Conservation (phyloP, 2,329 filamentous ascomycete species). For the Penicillium sp. region DNA sequence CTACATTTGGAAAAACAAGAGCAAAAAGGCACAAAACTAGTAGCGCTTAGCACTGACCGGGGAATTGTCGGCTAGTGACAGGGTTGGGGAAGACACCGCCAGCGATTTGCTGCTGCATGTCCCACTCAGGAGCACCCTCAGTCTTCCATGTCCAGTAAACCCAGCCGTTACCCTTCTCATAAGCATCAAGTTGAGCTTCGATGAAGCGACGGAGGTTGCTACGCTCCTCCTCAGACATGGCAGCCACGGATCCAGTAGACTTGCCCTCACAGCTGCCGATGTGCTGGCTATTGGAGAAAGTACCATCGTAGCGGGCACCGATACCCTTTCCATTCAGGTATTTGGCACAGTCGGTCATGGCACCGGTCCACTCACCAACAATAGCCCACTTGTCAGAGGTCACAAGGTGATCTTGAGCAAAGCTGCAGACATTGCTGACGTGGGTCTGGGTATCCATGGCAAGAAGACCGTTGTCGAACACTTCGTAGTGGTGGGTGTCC, state of each 20-base stretch:
- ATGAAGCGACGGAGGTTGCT: slow-evolving; percentile 37
- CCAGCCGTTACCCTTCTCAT: slow-evolving; percentile 38
- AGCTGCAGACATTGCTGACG: slow-evolving; percentile 48
- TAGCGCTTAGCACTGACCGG: slow-evolving; percentile 24
- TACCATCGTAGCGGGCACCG: slow-evolving; percentile 53
- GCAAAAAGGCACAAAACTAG: neutral
- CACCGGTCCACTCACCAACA: slow-evolving; percentile 61
- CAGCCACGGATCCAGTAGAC: slow-evolving; percentile 42
- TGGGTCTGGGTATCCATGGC: slow-evolving; percentile 46
- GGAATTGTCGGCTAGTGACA: slow-evolving; percentile 27
- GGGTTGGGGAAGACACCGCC: slow-evolving; percentile 44
- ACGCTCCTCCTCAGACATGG: slow-evolving; percentile 32
- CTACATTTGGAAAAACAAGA: neutral
- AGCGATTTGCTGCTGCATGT: slow-evolving; percentile 38
- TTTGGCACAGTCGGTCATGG: slow-evolving; percentile 53
- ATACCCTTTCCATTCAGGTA: slow-evolving; percentile 50
- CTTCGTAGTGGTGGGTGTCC: slow-evolving; percentile 56
- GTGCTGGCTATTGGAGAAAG: slow-evolving; percentile 39
- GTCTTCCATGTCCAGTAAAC: slow-evolving; percentile 47
- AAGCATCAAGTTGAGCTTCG: slow-evolving; percentile 41
- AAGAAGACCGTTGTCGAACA: slow-evolving; percentile 24
- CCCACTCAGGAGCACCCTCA: slow-evolving; percentile 43
- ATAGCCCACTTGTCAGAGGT: slow-evolving; percentile 57
- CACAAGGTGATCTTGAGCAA: slow-evolving; percentile 41
- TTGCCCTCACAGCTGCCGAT: slow-evolving; percentile 50